phyloP scores from a whole-genome alignment of 2,329 filamentous ascomycete genomes.

The Thielaviopsis cerberus region DNA sequence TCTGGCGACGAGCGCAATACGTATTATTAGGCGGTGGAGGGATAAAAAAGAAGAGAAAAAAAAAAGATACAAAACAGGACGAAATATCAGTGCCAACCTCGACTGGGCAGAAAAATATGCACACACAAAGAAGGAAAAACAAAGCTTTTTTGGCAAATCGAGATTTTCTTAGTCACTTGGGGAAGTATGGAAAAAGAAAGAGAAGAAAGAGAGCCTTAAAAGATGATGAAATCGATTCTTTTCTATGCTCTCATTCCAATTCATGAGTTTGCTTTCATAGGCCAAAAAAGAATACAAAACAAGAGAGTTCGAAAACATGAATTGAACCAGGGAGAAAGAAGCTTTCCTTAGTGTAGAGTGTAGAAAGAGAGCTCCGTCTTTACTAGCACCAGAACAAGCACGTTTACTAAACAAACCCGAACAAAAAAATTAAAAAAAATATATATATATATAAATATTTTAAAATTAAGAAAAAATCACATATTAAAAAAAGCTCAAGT shows the following conservation, averaged over 20 bases:
- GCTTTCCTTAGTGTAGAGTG: not conserved
- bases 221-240: not conserved
- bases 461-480: too few species aligned
- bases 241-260: too few species aligned
- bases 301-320: not conserved
- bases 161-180: not conserved
- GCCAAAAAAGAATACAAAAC: not conserved
- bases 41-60: constrained; percentile 17
- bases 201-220: not conserved
- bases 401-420: not conserved
- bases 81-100: not conserved
- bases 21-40: constrained; percentile 17
- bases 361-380: not conserved
- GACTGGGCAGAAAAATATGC: too few species aligned
- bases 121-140: not conserved
- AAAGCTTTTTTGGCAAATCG: not conserved
- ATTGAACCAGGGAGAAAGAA: not conserved
- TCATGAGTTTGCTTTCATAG: not conserved
- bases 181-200: not conserved
- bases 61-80: constrained; percentile 18
- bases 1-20: constrained; percentile 26
- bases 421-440: too few species aligned
- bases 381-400: not conserved
- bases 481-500: too few species aligned
- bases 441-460: too few species aligned